Conservation (phyloP, 192 early-diverging fungal genomes). For the Dissophora ornata region DNA sequence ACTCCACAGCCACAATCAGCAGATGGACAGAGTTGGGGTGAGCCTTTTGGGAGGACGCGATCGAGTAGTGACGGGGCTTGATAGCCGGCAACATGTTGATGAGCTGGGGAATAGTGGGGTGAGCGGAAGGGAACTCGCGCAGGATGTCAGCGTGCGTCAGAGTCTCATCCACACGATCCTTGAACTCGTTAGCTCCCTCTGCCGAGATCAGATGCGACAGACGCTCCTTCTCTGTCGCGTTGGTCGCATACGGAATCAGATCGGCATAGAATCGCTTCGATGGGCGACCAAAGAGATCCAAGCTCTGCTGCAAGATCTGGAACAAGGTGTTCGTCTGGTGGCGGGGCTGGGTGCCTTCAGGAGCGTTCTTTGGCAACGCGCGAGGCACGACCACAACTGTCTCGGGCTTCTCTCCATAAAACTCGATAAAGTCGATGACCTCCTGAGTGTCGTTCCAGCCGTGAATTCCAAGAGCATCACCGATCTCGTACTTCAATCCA, state of each 20-base stretch:
- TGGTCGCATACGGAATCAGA: slow-evolving; percentile 77
- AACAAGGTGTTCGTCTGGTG: slow-evolving; percentile 78
- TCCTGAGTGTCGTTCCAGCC: slow-evolving; percentile 84
- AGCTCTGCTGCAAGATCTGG: slow-evolving; percentile 83
- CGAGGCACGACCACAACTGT: slow-evolving; percentile 68
- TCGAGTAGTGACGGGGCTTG: slow-evolving; percentile 99
- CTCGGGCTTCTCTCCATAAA: slow-evolving; percentile 76
- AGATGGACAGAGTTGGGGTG: slow-evolving; percentile 92
- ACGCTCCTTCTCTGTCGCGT: slow-evolving; percentile 73
- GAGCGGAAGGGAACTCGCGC: slow-evolving; percentile 85
- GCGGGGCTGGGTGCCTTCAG: slow-evolving; percentile 57
- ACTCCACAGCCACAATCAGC: slow-evolving; percentile 92
- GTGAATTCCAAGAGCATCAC: slow-evolving; percentile 94
- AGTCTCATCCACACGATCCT: slow-evolving; percentile 84
- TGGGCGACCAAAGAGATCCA: slow-evolving; percentile 95
- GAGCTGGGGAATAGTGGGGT: slow-evolving; percentile 77
- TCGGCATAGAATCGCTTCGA: slow-evolving; percentile 93
- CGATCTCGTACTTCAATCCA: slow-evolving; percentile 89
- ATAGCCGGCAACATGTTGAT: slow-evolving; percentile 82
- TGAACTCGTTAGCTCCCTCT: slow-evolving; percentile 83
- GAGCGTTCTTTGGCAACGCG: slow-evolving; percentile 60
- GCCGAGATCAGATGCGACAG: slow-evolving; percentile 72
- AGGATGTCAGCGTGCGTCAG: slow-evolving; percentile 89
- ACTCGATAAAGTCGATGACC: slow-evolving; percentile 77
- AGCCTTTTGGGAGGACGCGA: slow-evolving; percentile 89